Evolutionary conservation across 108 stramenopile species (phyloP).

Genomic region (Seminavis robusta): DNA sequence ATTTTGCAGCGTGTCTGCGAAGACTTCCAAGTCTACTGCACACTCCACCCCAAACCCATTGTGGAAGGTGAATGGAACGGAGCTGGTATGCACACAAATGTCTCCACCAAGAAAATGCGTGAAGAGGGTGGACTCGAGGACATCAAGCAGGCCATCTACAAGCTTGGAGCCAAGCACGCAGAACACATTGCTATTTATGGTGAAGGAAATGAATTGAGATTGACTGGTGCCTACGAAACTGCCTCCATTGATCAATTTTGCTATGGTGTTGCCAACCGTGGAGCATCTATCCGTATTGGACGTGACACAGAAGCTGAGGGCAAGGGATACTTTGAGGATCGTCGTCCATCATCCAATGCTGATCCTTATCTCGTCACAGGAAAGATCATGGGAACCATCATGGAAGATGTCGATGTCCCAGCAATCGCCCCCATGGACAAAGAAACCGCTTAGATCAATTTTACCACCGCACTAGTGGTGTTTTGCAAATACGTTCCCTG

Average conservation of each 20-base stretch:
- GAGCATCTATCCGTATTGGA: slow-evolving; percentile 93
- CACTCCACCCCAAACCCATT: slow-evolving; percentile 98
- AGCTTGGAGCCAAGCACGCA: slow-evolving; percentile 89
- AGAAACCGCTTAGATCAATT: slow-evolving; percentile 56
- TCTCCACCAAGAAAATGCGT: slow-evolving; percentile 95
- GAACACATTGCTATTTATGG: slow-evolving; percentile 99
- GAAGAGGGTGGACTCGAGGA: slow-evolving; percentile 88
- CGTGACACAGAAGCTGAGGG: slow-evolving; percentile 89
- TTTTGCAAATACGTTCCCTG: no score
- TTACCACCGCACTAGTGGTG: no score
- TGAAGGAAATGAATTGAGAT: slow-evolving; percentile 94
- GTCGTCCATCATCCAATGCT: slow-evolving; percentile 95
- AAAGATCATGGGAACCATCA: slow-evolving; percentile 95
- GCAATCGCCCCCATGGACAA: slow-evolving; percentile 63
- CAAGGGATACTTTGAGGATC: slow-evolving; percentile 98
- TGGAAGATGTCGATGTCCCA: slow-evolving; percentile 70
- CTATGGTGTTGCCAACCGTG: slow-evolving; percentile 97
- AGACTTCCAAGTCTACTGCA: slow-evolving; percentile 95
- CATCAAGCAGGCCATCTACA: slow-evolving; percentile 96
- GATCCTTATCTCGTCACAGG: slow-evolving; percentile 98
- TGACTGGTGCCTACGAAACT: slow-evolving; percentile 96
- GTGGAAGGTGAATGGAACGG: slow-evolving; percentile 99
- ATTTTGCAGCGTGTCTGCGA: slow-evolving; percentile 96
- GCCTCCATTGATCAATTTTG: slow-evolving; percentile 90
- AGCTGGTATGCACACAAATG: slow-evolving; percentile 98